phyloP scores from a whole-genome alignment of 768 basidiomycete species.

The Russula olivacea region DNA sequence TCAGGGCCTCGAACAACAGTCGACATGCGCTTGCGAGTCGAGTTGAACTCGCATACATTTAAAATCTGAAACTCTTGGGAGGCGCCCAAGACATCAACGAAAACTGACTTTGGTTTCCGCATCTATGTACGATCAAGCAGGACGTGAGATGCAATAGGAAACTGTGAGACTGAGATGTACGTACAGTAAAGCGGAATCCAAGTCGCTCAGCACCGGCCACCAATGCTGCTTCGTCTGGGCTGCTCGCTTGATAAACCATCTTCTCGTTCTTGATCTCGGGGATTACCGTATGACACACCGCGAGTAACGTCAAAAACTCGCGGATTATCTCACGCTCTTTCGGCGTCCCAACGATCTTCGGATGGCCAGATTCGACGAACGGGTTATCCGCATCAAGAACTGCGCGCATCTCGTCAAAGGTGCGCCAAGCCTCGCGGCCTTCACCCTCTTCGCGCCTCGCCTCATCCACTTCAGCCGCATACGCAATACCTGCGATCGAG shows the following conservation, averaged over 20 bases:
- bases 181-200: conserved; percentile 89
- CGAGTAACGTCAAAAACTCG: conserved; percentile 45
- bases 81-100: conserved; percentile 70
- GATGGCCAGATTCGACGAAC: conserved; percentile 44
- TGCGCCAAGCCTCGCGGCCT: conserved; percentile 60
- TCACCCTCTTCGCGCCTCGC: conserved; percentile 57
- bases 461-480: conserved; percentile 90
- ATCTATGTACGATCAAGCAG: conserved; percentile 48
- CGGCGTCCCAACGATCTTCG: conserved; percentile 26
- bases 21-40: conserved; percentile 96
- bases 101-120: conserved; percentile 94
- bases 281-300: conserved; percentile 98
- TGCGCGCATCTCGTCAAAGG: conserved; percentile 67
- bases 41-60: conserved; percentile 99
- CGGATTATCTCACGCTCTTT: conserved; percentile 36
- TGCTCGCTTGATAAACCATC: conserved; percentile 90
- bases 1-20: conserved; percentile 83
- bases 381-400: conserved; percentile 50
- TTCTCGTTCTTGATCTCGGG: conserved; percentile 89
- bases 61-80: conserved; percentile 81
- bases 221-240: conserved; percentile 95
- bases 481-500: conserved; percentile 81
- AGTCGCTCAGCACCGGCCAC: conserved; percentile 90
- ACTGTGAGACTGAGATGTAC: conserved; percentile 31
- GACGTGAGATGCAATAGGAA: neutral